phyloP scores from a whole-genome alignment of 2,329 filamentous ascomycete species.

The Dendryphion nanum region DNA sequence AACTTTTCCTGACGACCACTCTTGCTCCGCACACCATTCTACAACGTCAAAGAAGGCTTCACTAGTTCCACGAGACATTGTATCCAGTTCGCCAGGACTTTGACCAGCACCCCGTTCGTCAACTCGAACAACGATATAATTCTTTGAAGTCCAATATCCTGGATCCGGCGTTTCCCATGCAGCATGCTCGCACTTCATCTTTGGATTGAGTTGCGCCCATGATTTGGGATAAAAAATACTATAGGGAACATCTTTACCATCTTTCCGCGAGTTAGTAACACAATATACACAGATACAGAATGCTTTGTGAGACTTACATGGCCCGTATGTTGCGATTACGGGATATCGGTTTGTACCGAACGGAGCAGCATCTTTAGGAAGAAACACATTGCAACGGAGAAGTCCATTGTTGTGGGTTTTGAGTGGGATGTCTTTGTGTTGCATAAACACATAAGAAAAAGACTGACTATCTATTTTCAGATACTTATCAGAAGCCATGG shows the following conservation, averaged over 20 bases:
- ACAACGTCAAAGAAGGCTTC: constrained; percentile 49
- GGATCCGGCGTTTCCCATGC: constrained; percentile 41
- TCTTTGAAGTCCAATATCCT: constrained; percentile 24
- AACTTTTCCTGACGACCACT: constrained; percentile 48
- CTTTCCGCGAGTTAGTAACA: not conserved
- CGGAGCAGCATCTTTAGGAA: constrained; percentile 11
- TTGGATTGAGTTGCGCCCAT: constrained; percentile 26
- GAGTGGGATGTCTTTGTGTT: not conserved
- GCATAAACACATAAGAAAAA: not conserved
- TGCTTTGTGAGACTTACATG: too few species aligned
- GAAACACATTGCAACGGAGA: constrained; percentile 46
- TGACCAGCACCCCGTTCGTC: constrained; percentile 51
- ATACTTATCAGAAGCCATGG: too few species aligned
- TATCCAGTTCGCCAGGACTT: constrained; percentile 48
- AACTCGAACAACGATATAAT: constrained; percentile 31
- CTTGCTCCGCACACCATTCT: constrained; percentile 48
- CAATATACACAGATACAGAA: constrained; percentile 66
- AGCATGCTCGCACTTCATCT: constrained; percentile 26
- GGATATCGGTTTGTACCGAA: constrained; percentile 41
- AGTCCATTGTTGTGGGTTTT: constrained; percentile 20
- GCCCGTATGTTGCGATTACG: constrained; percentile 64
- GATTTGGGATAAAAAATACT: constrained; percentile 45
- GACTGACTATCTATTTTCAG: not conserved
- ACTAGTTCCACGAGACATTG: constrained; percentile 49
- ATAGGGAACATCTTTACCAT: constrained; percentile 5